Base-by-base conservation (phyloP, 768 basidiomycete species). In the Lentinula detonsa region DNA sequence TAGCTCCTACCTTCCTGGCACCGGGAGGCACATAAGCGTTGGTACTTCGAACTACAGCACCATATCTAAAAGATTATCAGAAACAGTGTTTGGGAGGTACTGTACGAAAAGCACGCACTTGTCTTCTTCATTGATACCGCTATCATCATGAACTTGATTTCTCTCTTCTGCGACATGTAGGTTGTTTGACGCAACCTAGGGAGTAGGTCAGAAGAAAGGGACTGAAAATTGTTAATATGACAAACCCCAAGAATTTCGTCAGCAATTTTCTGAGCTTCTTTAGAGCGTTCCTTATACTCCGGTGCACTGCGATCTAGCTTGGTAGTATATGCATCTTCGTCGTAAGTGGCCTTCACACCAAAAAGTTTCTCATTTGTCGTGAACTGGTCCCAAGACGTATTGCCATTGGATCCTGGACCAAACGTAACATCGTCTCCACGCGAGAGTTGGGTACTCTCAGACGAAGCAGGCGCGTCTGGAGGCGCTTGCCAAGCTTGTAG, bases 11-110 rank as follows among this genome's bases (percentile, higher is more conserved):
- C 71, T 81, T 85, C 61, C 95, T 84, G 40, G 95, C 94, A 62
- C 88, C 93, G 2, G 96, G 96, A 50, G 97, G 97, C 42, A 98
- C 85, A 71, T 99, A 99, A 28, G 95, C 96, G 68, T 90, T 90
- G 16, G 88, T 80, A 35, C 87, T 82, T 60, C 97, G 90, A 54
- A 91, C 87, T 34, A 98, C 97, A 31, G 94, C 95, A 60, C 91
- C 91, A 70, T 93, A 98, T 73, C 95, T 97, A 61, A 58, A 53
- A 45, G 13, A 60, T 48, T 62, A 51, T 71, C 62, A 71, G 71
- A 57, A 73, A 62, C 62, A 63, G 60, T 39, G 46, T 61, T 35
- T 18, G 43, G 31, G 42, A 35, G 48, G 50, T 61, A 53, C 67
- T 62, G 55, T 57, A 54, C 62, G 48, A 54, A 48, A 64, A 42